Evolutionary conservation across 2,329 filamentous ascomycete genomes (phyloP).

Genomic region (Nemania sp.): DNA sequence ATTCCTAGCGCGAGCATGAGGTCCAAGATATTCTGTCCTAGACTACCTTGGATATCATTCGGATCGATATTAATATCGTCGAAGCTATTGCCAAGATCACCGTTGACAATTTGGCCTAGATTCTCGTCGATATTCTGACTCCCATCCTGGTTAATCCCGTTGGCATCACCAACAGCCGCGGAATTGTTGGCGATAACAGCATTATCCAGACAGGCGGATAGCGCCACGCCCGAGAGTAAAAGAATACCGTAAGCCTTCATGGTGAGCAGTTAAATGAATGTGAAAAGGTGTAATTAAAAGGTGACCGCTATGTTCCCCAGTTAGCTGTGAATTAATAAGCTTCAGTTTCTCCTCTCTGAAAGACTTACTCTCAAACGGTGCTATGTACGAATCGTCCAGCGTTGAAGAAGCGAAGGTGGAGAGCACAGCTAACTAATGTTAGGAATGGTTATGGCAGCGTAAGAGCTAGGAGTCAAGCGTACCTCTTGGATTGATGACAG

Average conservation of each 20-base stretch:
- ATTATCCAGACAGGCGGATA: conserved; percentile 43
- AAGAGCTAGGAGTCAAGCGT: background rate
- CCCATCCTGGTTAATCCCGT: conserved; percentile 15
- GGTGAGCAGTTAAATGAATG: conserved; percentile 31
- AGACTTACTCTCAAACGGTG: conserved; percentile 46
- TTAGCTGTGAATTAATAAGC: conserved; percentile 6
- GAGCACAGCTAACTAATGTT: conserved; percentile 47
- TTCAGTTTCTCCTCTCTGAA: background rate
- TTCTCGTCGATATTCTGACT: background rate
- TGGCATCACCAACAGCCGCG: conserved; percentile 33
- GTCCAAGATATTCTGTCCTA: conserved; percentile 39
- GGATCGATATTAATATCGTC: conserved; percentile 40
- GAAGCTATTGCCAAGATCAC: conserved; percentile 35
- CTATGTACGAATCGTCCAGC: conserved; percentile 19
- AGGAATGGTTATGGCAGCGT: conserved; percentile 15
- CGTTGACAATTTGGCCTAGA: conserved; percentile 20
- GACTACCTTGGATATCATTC: conserved; percentile 39
- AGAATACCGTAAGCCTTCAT: conserved; percentile 46
- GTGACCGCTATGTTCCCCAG: conserved; percentile 6
- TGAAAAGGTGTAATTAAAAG: conserved; percentile 16
- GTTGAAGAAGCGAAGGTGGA: conserved; percentile 42
- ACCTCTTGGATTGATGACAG: conserved; percentile 29
- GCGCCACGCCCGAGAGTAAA: conserved; percentile 45
- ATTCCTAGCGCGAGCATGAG: conserved; percentile 46
- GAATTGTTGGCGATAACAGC: conserved; percentile 33